phyloP scores from a whole-genome alignment of 2,329 filamentous ascomycete genomes.

The Colletotrichum lupini region DNA sequence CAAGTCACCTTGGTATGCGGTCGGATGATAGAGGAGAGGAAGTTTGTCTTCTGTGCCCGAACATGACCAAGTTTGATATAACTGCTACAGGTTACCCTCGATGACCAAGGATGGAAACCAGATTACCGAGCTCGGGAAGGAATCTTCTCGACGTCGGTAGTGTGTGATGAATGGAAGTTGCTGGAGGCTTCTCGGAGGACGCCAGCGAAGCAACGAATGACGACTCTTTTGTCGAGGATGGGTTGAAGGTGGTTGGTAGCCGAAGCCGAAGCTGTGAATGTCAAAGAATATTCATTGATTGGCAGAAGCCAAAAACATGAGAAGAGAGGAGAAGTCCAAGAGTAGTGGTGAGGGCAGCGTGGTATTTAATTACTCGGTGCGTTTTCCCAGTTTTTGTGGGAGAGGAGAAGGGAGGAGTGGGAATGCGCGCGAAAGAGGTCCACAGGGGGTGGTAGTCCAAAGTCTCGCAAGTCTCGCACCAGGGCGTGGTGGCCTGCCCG shows the following conservation, averaged over 20 bases:
- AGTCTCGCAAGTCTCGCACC: background rate
- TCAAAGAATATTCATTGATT: slow-evolving; percentile 43
- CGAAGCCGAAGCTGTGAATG: slow-evolving; percentile 37
- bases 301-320: slow-evolving; percentile 51
- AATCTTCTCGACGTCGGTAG: slow-evolving; percentile 38
- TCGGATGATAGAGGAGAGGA: slow-evolving; percentile 68
- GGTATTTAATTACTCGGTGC: slow-evolving; percentile 30
- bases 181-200: slow-evolving; percentile 42
- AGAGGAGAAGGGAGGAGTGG: slow-evolving; percentile 16
- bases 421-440: background rate
- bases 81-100: slow-evolving; percentile 48
- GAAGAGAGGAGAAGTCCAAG: slow-evolving; percentile 38
- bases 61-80: slow-evolving; percentile 60
- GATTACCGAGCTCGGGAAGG: slow-evolving; percentile 42
- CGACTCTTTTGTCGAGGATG: background rate
- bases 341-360: slow-evolving; percentile 39
- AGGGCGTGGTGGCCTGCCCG: background rate
- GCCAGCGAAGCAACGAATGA: slow-evolving; percentile 38
- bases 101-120: slow-evolving; percentile 39
- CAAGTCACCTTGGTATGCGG: slow-evolving; percentile 72
- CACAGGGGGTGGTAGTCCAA: background rate
- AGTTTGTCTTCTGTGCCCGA: slow-evolving; percentile 64
- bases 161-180: slow-evolving; percentile 40
- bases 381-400: slow-evolving; percentile 22
- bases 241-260: slow-evolving; percentile 36